Evolutionary conservation across 768 basidiomycete species (phyloP).

Genomic region (Stropharia rugosoannulata): DNA sequence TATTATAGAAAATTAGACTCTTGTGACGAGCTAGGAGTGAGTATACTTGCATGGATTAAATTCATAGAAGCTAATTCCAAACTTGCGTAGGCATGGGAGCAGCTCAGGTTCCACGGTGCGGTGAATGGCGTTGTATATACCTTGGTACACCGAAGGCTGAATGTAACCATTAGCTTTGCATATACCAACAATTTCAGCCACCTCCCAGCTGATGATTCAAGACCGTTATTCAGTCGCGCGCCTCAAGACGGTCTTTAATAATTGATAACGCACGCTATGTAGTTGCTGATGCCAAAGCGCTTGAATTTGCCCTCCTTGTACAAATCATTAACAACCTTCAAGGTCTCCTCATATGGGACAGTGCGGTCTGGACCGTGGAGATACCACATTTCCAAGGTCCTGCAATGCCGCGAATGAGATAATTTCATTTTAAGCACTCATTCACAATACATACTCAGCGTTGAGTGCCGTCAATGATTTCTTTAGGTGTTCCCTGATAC

Average conservation of each 20-base stretch:
- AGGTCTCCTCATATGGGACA: constrained; percentile 55
- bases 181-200: constrained; percentile 58
- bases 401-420: constrained; percentile 16
- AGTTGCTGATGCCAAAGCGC: constrained; percentile 66
- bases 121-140: constrained; percentile 41
- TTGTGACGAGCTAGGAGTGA: background rate
- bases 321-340: constrained; percentile 51
- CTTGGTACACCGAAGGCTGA: constrained; percentile 56
- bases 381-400: constrained; percentile 51
- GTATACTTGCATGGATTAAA: constrained; percentile 49
- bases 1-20: constrained; percentile 14
- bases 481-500: constrained; percentile 42
- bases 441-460: constrained; percentile 36
- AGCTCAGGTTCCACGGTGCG: constrained; percentile 42
- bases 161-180: constrained; percentile 55
- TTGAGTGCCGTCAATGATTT: constrained; percentile 45
- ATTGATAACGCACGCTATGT: constrained; percentile 38
- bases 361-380: constrained; percentile 61
- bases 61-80: constrained; percentile 52
- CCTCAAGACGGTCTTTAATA: background rate
- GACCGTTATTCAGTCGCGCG: background rate
- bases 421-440: background rate
- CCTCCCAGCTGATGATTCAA: constrained; percentile 49
- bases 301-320: constrained; percentile 60
- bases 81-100: constrained; percentile 57